These are phyloP conservation scores for Verticillium albo-atrum DNA, from an alignment of 2,329 filamentous ascomycete genomes.

Conservation along the genomic window DNA sequence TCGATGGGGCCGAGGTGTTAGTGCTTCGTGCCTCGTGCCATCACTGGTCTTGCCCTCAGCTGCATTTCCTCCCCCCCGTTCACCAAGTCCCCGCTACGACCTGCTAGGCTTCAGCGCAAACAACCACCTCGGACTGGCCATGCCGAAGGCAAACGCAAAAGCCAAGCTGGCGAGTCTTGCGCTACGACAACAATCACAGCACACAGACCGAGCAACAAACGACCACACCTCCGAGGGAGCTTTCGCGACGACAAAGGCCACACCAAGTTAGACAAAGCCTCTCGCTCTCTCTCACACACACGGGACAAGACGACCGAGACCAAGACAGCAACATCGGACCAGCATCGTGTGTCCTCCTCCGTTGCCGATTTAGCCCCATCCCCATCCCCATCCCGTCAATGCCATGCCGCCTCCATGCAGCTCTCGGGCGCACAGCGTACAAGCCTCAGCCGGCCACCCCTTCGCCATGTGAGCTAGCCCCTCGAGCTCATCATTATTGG, in stretches of 20 bases:
- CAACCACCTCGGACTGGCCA: too few relatives aligned
- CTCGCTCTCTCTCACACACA: too few relatives aligned
- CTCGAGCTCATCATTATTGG: neutral
- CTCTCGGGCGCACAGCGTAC: neutral
- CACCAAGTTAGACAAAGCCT: neutral
- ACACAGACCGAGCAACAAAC: neutral
- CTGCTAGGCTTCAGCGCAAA: too few relatives aligned
- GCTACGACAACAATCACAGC: neutral
- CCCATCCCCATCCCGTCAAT: neutral
- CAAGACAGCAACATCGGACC: neutral
- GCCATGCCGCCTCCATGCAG: neutral
- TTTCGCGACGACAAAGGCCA: neutral
- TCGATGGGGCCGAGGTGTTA: too few relatives aligned
- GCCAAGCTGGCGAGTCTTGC: neutral
- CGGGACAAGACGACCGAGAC: neutral
- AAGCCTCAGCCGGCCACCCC: neutral
- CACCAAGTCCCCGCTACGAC: too few relatives aligned
- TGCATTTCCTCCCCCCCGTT: too few relatives aligned
- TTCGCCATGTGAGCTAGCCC: neutral
- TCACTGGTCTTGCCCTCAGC: slow-evolving; percentile 18
- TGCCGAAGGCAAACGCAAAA: too few relatives aligned
- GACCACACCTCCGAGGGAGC: neutral
- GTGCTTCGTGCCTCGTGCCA: slow-evolving; percentile 8
- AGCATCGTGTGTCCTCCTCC: neutral
- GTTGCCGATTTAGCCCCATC: neutral